Conservation (phyloP, 164 flowering plant genomes). For the Saururus chinensis region DNA sequence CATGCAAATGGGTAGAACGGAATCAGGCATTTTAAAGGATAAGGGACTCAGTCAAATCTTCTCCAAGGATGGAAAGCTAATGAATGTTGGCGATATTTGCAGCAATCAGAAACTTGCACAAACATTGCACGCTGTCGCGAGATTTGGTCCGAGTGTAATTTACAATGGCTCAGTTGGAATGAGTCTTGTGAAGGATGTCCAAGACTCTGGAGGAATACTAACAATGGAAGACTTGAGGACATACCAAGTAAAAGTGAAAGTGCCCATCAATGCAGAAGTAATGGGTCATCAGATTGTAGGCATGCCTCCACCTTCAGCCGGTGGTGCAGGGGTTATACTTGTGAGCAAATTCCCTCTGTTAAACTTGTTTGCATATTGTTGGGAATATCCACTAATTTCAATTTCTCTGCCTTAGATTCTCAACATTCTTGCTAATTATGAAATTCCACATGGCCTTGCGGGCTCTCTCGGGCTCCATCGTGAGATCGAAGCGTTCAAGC, state of each 20-base stretch:
- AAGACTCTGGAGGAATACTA: constrained; percentile 36
- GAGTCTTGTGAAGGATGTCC: constrained; percentile 29
- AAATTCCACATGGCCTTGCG: constrained; percentile 15
- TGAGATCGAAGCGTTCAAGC: constrained; percentile 48
- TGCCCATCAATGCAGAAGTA: constrained; percentile 22
- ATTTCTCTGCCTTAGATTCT: constrained; percentile 28
- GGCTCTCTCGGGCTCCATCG: constrained; percentile 45
- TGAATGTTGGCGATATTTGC: constrained; percentile 29
- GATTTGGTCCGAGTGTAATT: constrained; percentile 25
- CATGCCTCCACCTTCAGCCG: constrained; percentile 62
- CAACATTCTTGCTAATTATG: constrained; percentile 43
- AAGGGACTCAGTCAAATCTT: constrained; percentile 32
- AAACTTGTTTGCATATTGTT: background rate
- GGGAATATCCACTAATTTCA: background rate
- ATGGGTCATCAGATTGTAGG: constrained; percentile 30
- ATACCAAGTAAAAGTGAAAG: constrained; percentile 32
- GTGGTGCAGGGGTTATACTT: constrained; percentile 37
- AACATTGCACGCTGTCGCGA: constrained; percentile 24
- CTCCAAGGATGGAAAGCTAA: constrained; percentile 28
- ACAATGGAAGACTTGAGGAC: constrained; percentile 35
- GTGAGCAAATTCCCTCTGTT: constrained; percentile 20
- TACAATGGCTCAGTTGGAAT: constrained; percentile 42
- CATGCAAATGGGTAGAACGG: constrained; percentile 29
- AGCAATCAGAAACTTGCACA: constrained; percentile 34
- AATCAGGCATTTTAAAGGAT: constrained; percentile 27